Evolutionary conservation across 306 rosid species (phyloP).

Genomic region (Canavalia ensiformis): DNA sequence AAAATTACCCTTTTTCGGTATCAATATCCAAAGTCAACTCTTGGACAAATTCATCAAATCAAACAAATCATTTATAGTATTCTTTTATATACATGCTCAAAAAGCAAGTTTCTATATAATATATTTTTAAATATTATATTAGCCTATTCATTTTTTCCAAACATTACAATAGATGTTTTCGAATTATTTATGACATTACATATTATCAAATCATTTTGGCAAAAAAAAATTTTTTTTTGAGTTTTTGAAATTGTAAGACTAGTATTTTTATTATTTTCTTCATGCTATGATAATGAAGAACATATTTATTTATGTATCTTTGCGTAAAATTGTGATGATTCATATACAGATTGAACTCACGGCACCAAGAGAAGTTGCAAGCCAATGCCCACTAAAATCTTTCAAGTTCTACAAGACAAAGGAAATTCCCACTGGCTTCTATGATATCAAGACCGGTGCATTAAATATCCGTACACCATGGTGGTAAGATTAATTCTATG

Average conservation of each 20-base stretch:
- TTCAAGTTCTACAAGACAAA: conserved; percentile 67
- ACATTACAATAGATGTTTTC: neutral
- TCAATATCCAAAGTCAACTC: too few species aligned
- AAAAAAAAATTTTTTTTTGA: neutral
- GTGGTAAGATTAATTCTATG: conserved; percentile 59
- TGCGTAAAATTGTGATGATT: neutral
- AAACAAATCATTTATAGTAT: too few species aligned
- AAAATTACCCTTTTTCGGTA: too few species aligned
- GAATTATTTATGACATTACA: neutral
- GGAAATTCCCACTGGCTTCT: conserved; percentile 59
- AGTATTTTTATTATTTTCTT: neutral
- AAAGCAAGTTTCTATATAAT: too few species aligned
- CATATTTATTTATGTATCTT: neutral
- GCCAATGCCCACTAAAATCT: conserved; percentile 62
- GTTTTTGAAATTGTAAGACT: conserved; percentile 36
- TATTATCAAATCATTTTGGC: neutral
- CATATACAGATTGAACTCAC: conserved; percentile 55
- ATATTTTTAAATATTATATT: neutral
- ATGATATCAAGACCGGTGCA: conserved; percentile 55
- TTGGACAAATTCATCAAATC: too few species aligned
- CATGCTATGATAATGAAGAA: neutral
- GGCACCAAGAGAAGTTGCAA: conserved; percentile 62
- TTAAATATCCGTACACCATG: conserved; percentile 64
- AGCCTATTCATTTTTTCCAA: neutral
- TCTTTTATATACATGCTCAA: too few species aligned